phyloP scores from a whole-genome alignment of 2,329 filamentous ascomycete genomes.

The Penicillium janthinellum region DNA sequence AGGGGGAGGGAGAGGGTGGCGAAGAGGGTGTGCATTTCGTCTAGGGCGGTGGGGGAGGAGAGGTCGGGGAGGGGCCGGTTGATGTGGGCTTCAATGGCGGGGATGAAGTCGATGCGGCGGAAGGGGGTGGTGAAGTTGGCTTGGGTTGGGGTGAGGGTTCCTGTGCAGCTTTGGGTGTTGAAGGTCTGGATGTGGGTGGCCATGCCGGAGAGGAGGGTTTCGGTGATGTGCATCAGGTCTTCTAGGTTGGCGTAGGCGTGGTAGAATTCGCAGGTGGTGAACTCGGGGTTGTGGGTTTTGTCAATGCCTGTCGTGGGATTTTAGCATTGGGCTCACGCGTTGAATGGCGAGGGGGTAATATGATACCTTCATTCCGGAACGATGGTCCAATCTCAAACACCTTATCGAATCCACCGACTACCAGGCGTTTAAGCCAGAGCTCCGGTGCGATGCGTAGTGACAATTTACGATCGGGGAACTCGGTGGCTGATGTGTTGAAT shows the following conservation, averaged over 20 bases:
- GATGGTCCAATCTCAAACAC: slow-evolving; percentile 92
- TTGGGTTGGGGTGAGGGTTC: slow-evolving; percentile 51
- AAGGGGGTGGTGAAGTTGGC: slow-evolving; percentile 62
- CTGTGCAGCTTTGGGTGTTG: slow-evolving; percentile 34
- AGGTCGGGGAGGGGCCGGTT: slow-evolving; percentile 68
- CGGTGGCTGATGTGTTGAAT: slow-evolving; percentile 77
- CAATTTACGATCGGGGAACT: slow-evolving; percentile 71
- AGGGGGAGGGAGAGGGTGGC: slow-evolving; percentile 50
- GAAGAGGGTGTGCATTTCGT: slow-evolving; percentile 61
- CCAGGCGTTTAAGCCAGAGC: slow-evolving; percentile 88
- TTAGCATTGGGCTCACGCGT: not conserved
- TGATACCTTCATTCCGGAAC: slow-evolving; percentile 84
- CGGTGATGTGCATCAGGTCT: slow-evolving; percentile 74
- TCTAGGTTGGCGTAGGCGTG: slow-evolving; percentile 77
- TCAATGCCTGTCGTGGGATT: slow-evolving; percentile 60
- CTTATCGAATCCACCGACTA: slow-evolving; percentile 83
- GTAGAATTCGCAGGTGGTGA: slow-evolving; percentile 97
- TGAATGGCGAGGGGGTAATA: not conserved
- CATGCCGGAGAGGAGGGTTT: slow-evolving; percentile 66
- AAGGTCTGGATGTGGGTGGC: slow-evolving; percentile 53
- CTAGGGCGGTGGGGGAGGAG: slow-evolving; percentile 55
- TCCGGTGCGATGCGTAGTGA: slow-evolving; percentile 89
- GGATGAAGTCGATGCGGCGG: slow-evolving; percentile 77
- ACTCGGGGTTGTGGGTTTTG: slow-evolving; percentile 92
- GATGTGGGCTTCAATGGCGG: slow-evolving; percentile 71